phyloP scores from a whole-genome alignment of 495 filamentous ascomycete genomes.

The Collariella sp. region DNA sequence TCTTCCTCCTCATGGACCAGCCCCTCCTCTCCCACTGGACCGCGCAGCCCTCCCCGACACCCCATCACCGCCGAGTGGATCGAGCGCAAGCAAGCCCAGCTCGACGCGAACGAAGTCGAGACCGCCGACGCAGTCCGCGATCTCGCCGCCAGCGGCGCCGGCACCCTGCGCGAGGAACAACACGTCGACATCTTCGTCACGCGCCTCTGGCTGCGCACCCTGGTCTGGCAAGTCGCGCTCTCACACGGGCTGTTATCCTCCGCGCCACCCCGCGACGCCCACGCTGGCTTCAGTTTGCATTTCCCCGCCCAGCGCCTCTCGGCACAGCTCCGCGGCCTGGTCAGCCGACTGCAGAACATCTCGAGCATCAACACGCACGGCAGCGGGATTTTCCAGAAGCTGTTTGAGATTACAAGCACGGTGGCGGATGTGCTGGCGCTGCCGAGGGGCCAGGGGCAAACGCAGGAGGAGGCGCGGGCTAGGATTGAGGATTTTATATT shows the following conservation, averaged over 20 bases:
- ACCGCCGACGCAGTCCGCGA: not conserved
- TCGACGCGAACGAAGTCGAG: conserved; percentile 1
- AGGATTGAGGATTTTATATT: not conserved
- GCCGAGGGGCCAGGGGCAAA: not conserved
- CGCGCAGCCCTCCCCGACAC: not conserved
- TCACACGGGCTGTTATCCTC: not conserved
- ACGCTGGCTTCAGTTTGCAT: not conserved
- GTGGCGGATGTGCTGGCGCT: not conserved
- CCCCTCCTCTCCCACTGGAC: not conserved
- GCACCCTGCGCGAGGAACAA: not conserved
- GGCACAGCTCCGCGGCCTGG: conserved; percentile 1
- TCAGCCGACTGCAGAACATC: not conserved
- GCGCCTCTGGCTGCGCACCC: conserved; percentile 2
- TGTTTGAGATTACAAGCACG: not conserved
- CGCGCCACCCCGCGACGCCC: not conserved
- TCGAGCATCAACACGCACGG: not conserved
- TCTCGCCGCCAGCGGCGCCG: not conserved
- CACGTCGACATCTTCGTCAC: conserved; percentile 2
- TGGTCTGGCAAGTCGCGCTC: conserved; percentile 1
- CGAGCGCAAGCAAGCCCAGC: conserved; percentile 1
- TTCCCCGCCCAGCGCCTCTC: conserved; percentile 3
- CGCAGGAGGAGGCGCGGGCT: not conserved
- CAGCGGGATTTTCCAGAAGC: conserved; percentile 2
- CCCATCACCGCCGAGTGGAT: conserved; percentile 1
- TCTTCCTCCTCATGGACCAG: not conserved